Base-by-base conservation (phyloP, 306 rosid species). In the Bauhinia variegata region DNA sequence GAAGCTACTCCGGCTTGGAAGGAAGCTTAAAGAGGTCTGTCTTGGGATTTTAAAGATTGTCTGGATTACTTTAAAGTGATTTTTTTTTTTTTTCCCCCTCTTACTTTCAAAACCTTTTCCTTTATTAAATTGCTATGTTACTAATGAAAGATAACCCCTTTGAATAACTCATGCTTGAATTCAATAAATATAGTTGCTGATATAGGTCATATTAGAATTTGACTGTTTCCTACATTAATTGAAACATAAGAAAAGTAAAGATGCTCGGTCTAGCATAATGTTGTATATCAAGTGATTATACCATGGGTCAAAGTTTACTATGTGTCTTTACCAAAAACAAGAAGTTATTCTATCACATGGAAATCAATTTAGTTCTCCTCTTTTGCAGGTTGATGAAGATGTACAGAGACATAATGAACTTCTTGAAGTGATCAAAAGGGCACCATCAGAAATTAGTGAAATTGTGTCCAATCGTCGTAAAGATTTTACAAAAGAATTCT, bases 401-500 rank as follows among this genome's bases (percentile, higher is more conserved):
- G 88, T 95, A 59, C 90, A 90, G 77, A 85, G 97, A 61, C 99
- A 95, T 63, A 77, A 88, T 58, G 84, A 80, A 51, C 88, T 90
- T 78, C 85, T 95, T 71, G 71, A 83, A 62, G 84, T 70, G 65
- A 63, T 90, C 65, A 80, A 65, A 60, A 68, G 42, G 14, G 63
- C 78, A 34, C 77, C 84, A 30, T 67, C 82, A 9, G 83, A 80
- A 71, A 75, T 95, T 58, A 77, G 56, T 61, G 93, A 95, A 18
- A 59, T 90, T 49, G 87, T 95, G 66, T 42, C 92, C 58, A 85
- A 85, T 71, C 95, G 95, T 18, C 88, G 95, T 13, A 95, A 95
- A 75, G 97, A 90, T 81, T 95, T 95, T 77, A 95, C 99, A 0
- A 84, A 85, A 66, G 99, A 95, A 77, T 95, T 90, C 72, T 90